Percentiles rank a stretch among this genome's conserved stretches.
Conservation (phyloP, 371 early-diverging fungal genomes). For the Amoeboaphelidium occidentale region DNA sequence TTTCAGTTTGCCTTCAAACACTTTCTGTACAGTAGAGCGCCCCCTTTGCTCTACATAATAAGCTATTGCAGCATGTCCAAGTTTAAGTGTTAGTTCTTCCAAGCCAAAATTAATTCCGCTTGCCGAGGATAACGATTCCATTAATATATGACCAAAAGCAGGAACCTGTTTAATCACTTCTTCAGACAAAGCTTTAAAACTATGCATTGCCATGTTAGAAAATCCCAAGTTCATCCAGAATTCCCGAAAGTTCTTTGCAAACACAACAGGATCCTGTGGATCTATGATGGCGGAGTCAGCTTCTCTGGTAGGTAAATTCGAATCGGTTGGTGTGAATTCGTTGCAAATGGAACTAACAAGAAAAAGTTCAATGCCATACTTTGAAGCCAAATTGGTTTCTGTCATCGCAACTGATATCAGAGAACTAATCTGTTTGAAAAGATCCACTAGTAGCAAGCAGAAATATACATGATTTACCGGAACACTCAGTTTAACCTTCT, state of each 20-base stretch:
- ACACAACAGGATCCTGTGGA: background rate
- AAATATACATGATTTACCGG: too few relatives aligned
- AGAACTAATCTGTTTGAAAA: too few relatives aligned
- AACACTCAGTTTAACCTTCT: too few relatives aligned
- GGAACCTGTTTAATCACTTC: background rate
- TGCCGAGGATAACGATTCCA: background rate
- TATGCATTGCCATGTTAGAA: background rate
- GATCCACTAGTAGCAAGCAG: too few relatives aligned
- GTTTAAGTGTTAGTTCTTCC: background rate
- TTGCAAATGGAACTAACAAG: too few relatives aligned
- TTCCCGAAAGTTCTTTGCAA: background rate
- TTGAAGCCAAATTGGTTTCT: too few relatives aligned
- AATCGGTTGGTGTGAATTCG: too few relatives aligned
- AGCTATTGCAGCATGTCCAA: background rate
- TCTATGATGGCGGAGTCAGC: too few relatives aligned
- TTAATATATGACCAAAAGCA: background rate
- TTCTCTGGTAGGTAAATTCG: too few relatives aligned
- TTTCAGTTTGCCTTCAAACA: background rate
- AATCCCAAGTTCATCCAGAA: background rate
- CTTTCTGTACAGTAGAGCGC: background rate
- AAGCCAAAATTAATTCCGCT: background rate
- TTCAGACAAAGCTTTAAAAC: background rate
- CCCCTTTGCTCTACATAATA: background rate
- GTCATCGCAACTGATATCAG: too few relatives aligned
- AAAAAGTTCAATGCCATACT: too few relatives aligned